Evolutionary conservation across 495 filamentous ascomycete species (phyloP).

Genomic region (Xylaria grammica): DNA sequence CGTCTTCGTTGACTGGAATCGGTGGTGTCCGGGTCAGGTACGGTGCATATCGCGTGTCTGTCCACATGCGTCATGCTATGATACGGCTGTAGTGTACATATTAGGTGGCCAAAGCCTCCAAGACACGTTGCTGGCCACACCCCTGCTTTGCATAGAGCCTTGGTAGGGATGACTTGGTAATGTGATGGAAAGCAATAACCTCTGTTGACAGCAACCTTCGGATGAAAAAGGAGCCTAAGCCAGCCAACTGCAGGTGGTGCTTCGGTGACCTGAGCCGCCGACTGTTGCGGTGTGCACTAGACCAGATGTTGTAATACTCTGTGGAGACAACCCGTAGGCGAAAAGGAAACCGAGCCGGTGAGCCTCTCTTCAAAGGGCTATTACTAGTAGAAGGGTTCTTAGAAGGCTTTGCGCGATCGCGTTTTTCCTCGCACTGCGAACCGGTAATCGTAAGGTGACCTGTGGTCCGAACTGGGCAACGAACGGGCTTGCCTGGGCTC

Average conservation of each 20-base stretch:
- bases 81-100: background rate
- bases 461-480: background rate
- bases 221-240: conserved; percentile 10
- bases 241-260: conserved; percentile 5
- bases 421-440: conserved; percentile 13
- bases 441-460: conserved; percentile 7
- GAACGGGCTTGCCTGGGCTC: background rate
- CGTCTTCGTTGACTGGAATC: conserved; percentile 15
- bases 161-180: conserved; percentile 9
- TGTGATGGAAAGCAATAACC: background rate
- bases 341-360: conserved; percentile 3
- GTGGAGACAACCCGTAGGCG: conserved; percentile 7
- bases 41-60: conserved; percentile 22
- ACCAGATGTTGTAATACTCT: background rate
- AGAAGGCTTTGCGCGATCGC: background rate
- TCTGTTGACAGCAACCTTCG: conserved; percentile 2
- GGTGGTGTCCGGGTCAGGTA: conserved; percentile 21
- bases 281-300: conserved; percentile 19
- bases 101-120: conserved; percentile 1
- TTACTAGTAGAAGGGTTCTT: too few species aligned
- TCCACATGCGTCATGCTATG: background rate
- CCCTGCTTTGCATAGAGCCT: conserved; percentile 11
- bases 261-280: conserved; percentile 17
- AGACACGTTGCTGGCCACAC: conserved; percentile 15
- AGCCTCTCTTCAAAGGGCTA: too few species aligned